Evolutionary conservation across 768 basidiomycete genomes (phyloP).

Genomic region (Asterophora parasitica): DNA sequence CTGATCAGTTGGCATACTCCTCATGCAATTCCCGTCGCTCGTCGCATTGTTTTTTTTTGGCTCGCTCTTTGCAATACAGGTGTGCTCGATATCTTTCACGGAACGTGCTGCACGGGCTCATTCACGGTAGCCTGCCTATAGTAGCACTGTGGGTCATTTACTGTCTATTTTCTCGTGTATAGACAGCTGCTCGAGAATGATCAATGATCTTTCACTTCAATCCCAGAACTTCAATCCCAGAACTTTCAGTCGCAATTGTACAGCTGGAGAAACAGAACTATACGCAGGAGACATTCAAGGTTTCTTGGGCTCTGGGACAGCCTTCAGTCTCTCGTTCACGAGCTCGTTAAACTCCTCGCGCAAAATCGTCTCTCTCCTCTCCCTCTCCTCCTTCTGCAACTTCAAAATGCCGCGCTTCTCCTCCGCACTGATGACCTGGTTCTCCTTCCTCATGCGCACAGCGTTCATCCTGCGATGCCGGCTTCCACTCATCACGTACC

Average conservation of each 20-base stretch:
- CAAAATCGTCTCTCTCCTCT: conserved; percentile 84
- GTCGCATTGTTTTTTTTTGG: background rate
- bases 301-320: conserved; percentile 13
- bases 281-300: background rate
- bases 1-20: too few relatives aligned
- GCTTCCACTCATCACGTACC: conserved; percentile 97
- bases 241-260: too few relatives aligned
- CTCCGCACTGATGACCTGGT: conserved; percentile 98
- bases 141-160: background rate
- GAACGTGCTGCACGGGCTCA: background rate
- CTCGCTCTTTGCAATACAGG: background rate
- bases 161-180: too few relatives aligned
- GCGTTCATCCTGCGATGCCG: conserved; percentile 97
- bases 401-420: conserved; percentile 97
- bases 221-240: too few relatives aligned
- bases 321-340: conserved; percentile 71
- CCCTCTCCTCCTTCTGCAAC: conserved; percentile 90
- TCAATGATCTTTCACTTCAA: too few relatives aligned
- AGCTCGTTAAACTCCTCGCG: conserved; percentile 88
- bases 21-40: background rate
- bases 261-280: too few relatives aligned
- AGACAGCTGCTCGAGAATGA: too few relatives aligned
- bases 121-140: background rate
- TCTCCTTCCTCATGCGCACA: conserved; percentile 97
- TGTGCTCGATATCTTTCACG: background rate